Evolutionary conservation across 257 asterid species (phyloP), one percentile per base, ranked within the genome.

Genomic region (Nicotiana obtusifolia): DNA sequence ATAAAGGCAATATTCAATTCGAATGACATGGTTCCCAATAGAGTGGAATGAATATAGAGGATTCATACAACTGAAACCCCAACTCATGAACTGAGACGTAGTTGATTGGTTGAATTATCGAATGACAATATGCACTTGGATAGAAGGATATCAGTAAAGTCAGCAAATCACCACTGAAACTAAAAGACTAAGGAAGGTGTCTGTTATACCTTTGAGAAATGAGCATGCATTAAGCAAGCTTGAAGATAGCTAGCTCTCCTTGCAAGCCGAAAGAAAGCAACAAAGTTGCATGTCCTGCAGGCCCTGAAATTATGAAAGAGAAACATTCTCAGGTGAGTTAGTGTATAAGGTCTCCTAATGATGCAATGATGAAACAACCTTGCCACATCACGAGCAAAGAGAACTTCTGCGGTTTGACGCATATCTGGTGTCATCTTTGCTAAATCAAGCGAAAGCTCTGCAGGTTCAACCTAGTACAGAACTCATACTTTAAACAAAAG

Each of bases 211-310:
- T 95, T 95, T 37, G 98, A 91, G 86, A 95, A 95, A 90, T 95
- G 99, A 82, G 99, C 99, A 86, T 95, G 99, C 97, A 94, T 95
- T 83, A 95, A 87, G 88, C 99, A 95, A 64, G 97, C 97, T 86
- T 95, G 98, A 87, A 95, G 96, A 88, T 91, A 95, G 87, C 95
- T 94, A 82, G 97, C 98, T 84, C 88, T 95, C 69, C 87, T 87
- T 14, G 98, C 97, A 84, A 95, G 99, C 85, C 98, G 91, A 88
- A 95, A 95, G 92, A 95, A 95, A 86, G 97, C 92, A 89, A 94
- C 89, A 83, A 89, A 95, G 88, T 95, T 95, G 83, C 97, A 91
- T 2, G 96, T 92, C 89, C 99, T 87, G 89, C 99, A 94, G 84
- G 99, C 97, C 90, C 99, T 95, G 98, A 80, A 88, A 83, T 64